Base-by-base conservation (phyloP, 768 basidiomycete genomes). In the Mycena filopes region DNA sequence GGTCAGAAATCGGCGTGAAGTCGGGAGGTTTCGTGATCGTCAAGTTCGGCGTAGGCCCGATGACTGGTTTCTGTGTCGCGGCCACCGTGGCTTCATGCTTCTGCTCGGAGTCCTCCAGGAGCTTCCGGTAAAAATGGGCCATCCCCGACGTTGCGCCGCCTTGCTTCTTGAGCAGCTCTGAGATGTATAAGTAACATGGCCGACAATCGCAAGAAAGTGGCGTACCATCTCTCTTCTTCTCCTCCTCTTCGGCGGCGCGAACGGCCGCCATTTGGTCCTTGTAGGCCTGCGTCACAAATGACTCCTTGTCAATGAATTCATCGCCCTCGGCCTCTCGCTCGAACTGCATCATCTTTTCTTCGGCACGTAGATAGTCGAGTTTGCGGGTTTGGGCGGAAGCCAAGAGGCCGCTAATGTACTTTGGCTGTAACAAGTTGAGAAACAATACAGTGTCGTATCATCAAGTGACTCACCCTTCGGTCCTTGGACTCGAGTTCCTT, bases 271-370 rank as follows among this genome's bases (percentile, higher is more conserved):
- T 93, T 78, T 99, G 98, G 51, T 94, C 92, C 76, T 95, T 96
- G 80, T 99, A 99, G 25, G 94, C 95, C 72, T 95, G 94, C 0
- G 98, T 99, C 53, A 99, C 97, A 72, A 99, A 99, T n/a, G 89
- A 84, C 58, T 98, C 98, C 81, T 96, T 99, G 81, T 94, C 98
- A 60, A 85, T 85, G 75, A 94, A 99, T 75, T 95, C 87, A 66
- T 96, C 96, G 0, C 98, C 98, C 79, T 99, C 98, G 21, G 85
- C 80, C 78, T 96, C 94, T 23, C 98, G 87, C 76, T 99, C 98
- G 46, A 87, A 85, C 75, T 96, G 93, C 75, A 98, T 91, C 92
- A 97, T 92, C 83, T 99, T 98, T 79, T 99, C 97, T 77, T 99
- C 98, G 0, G 98, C 98, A 57, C 96, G 85, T 13, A 99, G 79